phyloP scores from a whole-genome alignment of 2,329 filamentous ascomycete genomes.

The Tolypocladium inflatum region DNA sequence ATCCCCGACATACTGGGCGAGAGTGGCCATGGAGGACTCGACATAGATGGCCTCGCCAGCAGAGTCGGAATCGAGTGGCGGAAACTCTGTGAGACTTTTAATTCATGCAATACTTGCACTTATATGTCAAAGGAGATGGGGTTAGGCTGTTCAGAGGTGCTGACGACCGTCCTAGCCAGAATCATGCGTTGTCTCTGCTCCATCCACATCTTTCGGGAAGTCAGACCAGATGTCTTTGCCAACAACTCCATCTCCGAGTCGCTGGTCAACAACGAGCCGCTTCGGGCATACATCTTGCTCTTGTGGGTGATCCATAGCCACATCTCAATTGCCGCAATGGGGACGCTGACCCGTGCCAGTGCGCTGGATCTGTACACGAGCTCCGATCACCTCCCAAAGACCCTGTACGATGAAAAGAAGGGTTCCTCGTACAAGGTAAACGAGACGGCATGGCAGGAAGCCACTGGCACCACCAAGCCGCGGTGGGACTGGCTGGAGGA shows the following conservation, averaged over 20 bases:
- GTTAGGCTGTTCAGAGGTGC: neutral
- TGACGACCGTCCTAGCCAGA: conserved; percentile 13
- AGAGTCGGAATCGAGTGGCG: conserved; percentile 16
- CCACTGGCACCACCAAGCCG: conserved; percentile 14
- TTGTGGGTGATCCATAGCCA: conserved; percentile 13
- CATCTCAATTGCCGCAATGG: no score
- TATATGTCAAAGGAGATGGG: no score
- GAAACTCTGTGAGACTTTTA: conserved; percentile 16
- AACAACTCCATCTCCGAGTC: conserved; percentile 26
- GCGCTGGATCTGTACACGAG: conserved; percentile 19
- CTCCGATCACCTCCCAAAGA: conserved; percentile 20
- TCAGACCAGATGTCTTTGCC: conserved; percentile 17
- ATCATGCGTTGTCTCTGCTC: conserved; percentile 24
- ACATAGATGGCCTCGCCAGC: conserved; percentile 14
- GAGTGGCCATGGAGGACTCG: conserved; percentile 8
- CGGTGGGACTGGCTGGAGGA: conserved; percentile 27
- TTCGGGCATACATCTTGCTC: conserved; percentile 23
- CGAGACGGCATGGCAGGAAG: conserved; percentile 20
- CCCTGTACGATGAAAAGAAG: conserved; percentile 14
- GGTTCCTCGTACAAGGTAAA: conserved; percentile 20
- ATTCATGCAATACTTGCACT: no score
- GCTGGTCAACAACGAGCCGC: conserved; percentile 21
- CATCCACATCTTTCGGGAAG: conserved; percentile 22
- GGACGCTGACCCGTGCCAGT: conserved; percentile 6
- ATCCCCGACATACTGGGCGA: conserved; percentile 22